Conservation (phyloP, 495 filamentous ascomycete genomes). For the Penicillium subrubescens region DNA sequence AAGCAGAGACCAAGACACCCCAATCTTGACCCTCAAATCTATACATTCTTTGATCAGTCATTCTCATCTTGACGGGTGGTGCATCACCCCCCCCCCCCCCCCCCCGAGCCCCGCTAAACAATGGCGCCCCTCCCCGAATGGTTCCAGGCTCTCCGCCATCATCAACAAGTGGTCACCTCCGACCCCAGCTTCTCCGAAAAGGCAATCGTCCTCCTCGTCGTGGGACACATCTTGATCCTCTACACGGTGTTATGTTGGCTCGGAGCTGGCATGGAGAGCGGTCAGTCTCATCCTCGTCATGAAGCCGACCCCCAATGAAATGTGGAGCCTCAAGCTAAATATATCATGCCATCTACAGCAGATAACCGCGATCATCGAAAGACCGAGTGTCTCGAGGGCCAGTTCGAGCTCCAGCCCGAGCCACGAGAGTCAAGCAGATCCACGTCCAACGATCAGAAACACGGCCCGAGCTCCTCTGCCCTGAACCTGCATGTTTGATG, state of each 20-base stretch:
- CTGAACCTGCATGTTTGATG: neutral
- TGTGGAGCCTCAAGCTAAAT: neutral
- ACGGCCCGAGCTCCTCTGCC: neutral
- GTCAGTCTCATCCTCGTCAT: neutral
- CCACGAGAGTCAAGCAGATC: neutral
- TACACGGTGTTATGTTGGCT: slow-evolving; percentile 1
- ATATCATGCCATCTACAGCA: neutral
- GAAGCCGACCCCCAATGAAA: neutral
- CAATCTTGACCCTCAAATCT: neutral
- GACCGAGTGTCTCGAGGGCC: neutral
- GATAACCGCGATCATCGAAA: neutral
- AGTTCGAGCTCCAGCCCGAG: neutral
- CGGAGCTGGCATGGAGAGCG: neutral
- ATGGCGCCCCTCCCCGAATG: slow-evolving; percentile 1
- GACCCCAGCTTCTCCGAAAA: neutral
- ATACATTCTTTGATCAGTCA: neutral
- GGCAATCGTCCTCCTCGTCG: neutral
- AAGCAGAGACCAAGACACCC: neutral
- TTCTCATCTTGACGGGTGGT: neutral
- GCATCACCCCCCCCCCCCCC: neutral
- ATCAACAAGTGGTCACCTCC: neutral
- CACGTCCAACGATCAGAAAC: neutral
- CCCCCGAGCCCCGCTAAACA: neutral
- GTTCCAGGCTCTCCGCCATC: neutral
- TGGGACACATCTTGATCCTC: neutral